A percentile compares a stretch with the other conserved stretches of the same genome.
phyloP scores from a whole-genome alignment of 2,329 filamentous ascomycete genomes.

The Thyridium curvatum region DNA sequence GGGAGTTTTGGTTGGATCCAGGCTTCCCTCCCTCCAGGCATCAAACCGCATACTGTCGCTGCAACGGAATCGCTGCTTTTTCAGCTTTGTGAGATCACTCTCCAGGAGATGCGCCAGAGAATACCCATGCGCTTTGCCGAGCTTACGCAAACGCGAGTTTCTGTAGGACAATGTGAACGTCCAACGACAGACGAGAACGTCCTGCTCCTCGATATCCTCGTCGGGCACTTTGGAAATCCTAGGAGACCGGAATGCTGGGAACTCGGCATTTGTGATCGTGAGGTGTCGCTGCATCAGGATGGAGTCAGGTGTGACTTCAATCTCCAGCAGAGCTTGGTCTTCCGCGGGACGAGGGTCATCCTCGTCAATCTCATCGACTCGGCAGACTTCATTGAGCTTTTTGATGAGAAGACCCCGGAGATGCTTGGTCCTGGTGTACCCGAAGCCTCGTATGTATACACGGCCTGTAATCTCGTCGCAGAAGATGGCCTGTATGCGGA shows the following conservation, averaged over 20 bases:
- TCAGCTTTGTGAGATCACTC: too few species aligned
- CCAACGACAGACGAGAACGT: slow-evolving; percentile 47
- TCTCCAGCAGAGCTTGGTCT: slow-evolving; percentile 33
- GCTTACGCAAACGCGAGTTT: slow-evolving; percentile 13
- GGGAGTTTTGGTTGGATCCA: too few species aligned
- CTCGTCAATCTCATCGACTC: slow-evolving; percentile 31
- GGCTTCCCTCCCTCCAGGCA: too few species aligned
- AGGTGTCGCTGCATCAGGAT: slow-evolving; percentile 30
- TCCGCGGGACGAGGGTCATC: slow-evolving; percentile 23
- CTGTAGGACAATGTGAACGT: slow-evolving; percentile 28
- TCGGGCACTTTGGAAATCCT: slow-evolving; percentile 12
- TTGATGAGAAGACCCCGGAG: slow-evolving; percentile 28
- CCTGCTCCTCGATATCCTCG: slow-evolving; percentile 18
- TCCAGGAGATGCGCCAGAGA: slow-evolving; percentile 24
- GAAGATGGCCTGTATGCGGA: slow-evolving; percentile 30
- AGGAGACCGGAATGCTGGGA: slow-evolving; percentile 26
- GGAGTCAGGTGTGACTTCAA: slow-evolving; percentile 30
- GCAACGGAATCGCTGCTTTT: too few species aligned
- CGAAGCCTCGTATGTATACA: slow-evolving; percentile 30
- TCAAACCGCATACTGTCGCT: too few species aligned
- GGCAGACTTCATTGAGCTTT: slow-evolving; percentile 36
- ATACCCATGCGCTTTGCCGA: slow-evolving; percentile 24
- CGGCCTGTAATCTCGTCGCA: slow-evolving; percentile 20
- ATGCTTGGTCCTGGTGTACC: slow-evolving; percentile 26
- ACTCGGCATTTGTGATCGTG: slow-evolving; percentile 48